Evolutionary conservation across 148 eudicot genomes (phyloP), one percentile per base, ranked within the genome.

Genomic region (Rhododendron kiyosumense): DNA sequence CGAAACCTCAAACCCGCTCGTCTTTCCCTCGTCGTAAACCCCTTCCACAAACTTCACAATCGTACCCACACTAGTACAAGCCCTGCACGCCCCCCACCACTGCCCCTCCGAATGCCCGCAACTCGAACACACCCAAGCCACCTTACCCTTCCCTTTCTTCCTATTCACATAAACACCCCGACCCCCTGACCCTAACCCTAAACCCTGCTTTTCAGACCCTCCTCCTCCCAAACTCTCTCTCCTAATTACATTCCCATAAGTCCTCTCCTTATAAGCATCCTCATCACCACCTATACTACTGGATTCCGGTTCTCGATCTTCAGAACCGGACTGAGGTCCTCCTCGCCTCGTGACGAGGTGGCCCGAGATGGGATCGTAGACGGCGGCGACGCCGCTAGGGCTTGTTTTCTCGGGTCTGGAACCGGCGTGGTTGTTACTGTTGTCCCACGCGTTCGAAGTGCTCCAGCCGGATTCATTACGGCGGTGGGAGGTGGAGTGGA

Each of bases 71-170:
- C 80, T 34, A 26, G 82, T 83, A 75, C 99, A 97, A 80, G 84
- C 45, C 61, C 83, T 86, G 80, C 99, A 97, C 32, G 88, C 57
- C 22, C 98, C 99, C 99, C 98, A 95, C 99, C 99, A 97, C 89
- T 95, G 98, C 63, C 93, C 94, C 71, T 89, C 88, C 61, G 92
- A 87, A 83, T 93, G 82, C 81, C 98, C 98, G 81, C 99, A 97
- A 82, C 91, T 83, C 83, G 91, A 86, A 84, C 99, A 97, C 61
- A 97, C 98, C 90, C 89, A 93, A 38, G 67, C 18, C 77, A 69
- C 65, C 88, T 84, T 94, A 74, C 32, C 32, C 65, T 59, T 59
- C 83, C 92, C 92, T 86, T 90, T 95, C 81, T 85, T 94, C 88
- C 85, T 86, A 83, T 51, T 87, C 69, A 81, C 88, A 65, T 43